Percentiles rank a stretch among this genome's conserved stretches.
phyloP scores from a whole-genome alignment of 495 filamentous ascomycete genomes.

The Lophium mytilinum region DNA sequence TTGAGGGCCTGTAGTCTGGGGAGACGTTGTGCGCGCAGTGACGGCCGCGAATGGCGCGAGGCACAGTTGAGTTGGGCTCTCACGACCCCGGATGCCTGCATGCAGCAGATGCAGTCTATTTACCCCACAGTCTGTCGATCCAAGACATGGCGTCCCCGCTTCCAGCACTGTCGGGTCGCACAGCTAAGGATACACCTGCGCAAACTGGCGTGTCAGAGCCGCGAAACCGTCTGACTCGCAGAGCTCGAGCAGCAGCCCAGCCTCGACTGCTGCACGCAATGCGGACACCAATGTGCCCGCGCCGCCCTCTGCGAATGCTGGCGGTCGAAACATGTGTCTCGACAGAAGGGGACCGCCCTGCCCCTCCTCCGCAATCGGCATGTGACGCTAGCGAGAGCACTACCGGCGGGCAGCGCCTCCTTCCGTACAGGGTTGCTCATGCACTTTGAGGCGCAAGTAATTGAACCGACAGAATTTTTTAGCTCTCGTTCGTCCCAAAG shows the following conservation, averaged over 20 bases:
- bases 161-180: not conserved
- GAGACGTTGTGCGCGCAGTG: no score
- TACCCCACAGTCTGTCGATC: conserved; percentile 25
- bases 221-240: not conserved
- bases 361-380: no score
- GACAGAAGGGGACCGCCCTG: not conserved
- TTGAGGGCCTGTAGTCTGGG: no score
- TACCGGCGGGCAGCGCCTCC: not conserved
- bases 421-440: not conserved
- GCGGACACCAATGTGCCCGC: not conserved
- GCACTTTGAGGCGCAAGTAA: not conserved
- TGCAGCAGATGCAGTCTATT: not conserved
- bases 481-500: not conserved
- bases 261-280: not conserved
- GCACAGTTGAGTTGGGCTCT: no score
- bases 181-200: not conserved
- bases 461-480: not conserved
- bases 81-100: no score
- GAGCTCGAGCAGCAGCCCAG: not conserved
- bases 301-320: not conserved
- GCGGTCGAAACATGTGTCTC: not conserved
- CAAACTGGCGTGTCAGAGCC: not conserved
- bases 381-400: no score
- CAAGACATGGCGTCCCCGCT: conserved; percentile 24
- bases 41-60: no score